Evolutionary conservation across 495 filamentous ascomycete genomes (phyloP).

Genomic region (Aspergillus ostianus): DNA sequence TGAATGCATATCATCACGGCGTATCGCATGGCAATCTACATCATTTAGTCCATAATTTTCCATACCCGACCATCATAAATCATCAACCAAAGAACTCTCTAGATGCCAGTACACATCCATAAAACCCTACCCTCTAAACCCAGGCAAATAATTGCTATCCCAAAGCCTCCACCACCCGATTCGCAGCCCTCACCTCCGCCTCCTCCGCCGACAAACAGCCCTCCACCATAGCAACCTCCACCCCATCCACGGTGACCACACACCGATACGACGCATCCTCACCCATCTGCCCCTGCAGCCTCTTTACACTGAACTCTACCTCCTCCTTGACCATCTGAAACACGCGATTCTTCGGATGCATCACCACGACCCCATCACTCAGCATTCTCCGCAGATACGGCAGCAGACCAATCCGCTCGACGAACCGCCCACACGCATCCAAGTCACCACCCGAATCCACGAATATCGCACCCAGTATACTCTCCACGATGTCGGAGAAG

Average conservation of each 20-base stretch:
- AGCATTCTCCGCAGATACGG: constrained; percentile 61
- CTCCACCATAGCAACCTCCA: constrained; percentile 9
- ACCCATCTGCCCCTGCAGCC: constrained; percentile 7
- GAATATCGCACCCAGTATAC: constrained; percentile 78
- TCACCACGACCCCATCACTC: constrained; percentile 53
- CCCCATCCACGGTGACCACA: constrained; percentile 8
- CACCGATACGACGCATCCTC: constrained; percentile 8
- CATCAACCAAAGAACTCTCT: no score
- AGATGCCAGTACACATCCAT: no score
- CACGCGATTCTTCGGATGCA: constrained; percentile 74
- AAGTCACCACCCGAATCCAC: constrained; percentile 69
- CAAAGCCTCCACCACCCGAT: constrained; percentile 18
- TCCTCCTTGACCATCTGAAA: constrained; percentile 50
- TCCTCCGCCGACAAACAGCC: constrained; percentile 26
- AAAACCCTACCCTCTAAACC: no score
- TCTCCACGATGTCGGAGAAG: constrained; percentile 84
- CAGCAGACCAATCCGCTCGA: constrained; percentile 64
- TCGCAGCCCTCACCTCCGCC: constrained; percentile 29
- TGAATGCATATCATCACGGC: no score
- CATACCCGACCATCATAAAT: no score
- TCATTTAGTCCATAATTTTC: no score
- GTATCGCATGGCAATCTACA: no score
- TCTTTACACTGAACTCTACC: constrained; percentile 20
- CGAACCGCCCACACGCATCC: constrained; percentile 51
- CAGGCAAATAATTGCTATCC: background rate